A percentile compares a stretch with the other conserved stretches of the same genome.
These are phyloP conservation scores for Sporothrix variecibatus DNA, from an alignment of 2,329 filamentous ascomycete genomes.

Conservation along the genomic window DNA sequence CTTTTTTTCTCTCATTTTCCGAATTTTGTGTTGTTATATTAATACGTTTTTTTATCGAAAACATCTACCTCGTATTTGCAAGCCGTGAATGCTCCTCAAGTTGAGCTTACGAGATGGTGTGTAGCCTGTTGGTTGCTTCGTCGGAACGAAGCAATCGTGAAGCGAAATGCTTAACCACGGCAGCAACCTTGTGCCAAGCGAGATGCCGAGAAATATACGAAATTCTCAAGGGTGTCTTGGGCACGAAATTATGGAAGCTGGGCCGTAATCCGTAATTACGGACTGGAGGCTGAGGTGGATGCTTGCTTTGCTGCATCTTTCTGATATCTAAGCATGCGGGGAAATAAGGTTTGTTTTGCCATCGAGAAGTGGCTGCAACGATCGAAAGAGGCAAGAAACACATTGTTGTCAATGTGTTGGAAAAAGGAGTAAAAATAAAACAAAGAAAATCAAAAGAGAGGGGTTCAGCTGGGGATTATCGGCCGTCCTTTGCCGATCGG, in stretches of 20 bases:
- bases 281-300: too few species aligned
- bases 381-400: not conserved
- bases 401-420: not conserved
- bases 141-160: not conserved
- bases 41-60: not conserved
- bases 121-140: not conserved
- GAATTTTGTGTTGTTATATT: constrained; percentile 1
- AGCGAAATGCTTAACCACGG: not conserved
- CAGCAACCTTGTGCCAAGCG: not conserved
- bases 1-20: not conserved
- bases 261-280: too few species aligned
- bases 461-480: not conserved
- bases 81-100: too few species aligned
- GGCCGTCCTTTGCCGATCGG: constrained; percentile 1
- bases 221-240: not conserved
- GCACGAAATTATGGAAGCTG: too few species aligned
- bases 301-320: not conserved
- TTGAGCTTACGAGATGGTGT: not conserved
- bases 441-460: not conserved
- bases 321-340: not conserved
- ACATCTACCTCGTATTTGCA: not conserved
- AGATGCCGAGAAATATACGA: not conserved
- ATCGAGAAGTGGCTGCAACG: not conserved
- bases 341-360: not conserved
- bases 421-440: not conserved